These are phyloP conservation scores for Salix viminalis DNA, from an alignment of 345 rosid genomes.

Conservation along the genomic window DNA sequence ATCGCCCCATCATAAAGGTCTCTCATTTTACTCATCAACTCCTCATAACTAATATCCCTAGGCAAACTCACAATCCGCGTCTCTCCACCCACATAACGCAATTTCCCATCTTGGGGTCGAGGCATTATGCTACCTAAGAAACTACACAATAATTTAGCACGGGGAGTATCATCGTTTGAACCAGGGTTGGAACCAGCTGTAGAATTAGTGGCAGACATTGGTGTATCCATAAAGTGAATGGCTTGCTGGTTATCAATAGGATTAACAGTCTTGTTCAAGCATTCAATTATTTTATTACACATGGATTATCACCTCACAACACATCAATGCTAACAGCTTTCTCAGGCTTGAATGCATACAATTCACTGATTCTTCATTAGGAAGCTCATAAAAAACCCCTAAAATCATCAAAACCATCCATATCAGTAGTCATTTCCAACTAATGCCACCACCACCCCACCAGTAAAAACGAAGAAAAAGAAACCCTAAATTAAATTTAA, in stretches of 20 bases:
- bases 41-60: slow-evolving; percentile 65
- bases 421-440: neutral
- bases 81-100: slow-evolving; percentile 95
- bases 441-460: neutral
- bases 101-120: slow-evolving; percentile 90
- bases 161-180: slow-evolving; percentile 61
- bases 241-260: slow-evolving; percentile 22
- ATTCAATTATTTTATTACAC: slow-evolving; percentile 44
- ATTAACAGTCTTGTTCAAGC: slow-evolving; percentile 22
- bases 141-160: slow-evolving; percentile 84
- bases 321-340: slow-evolving; percentile 7
- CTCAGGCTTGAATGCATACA: slow-evolving; percentile 17
- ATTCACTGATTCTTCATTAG: slow-evolving; percentile 26
- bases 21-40: slow-evolving; percentile 76
- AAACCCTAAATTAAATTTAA: neutral
- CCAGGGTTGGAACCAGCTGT: slow-evolving; percentile 32
- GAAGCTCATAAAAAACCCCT: slow-evolving; percentile 6
- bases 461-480: neutral
- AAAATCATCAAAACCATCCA: slow-evolving; percentile 20
- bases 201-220: slow-evolving; percentile 34
- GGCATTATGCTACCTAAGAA: slow-evolving; percentile 90
- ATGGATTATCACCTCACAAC: slow-evolving; percentile 35
- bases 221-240: slow-evolving; percentile 48
- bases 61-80: slow-evolving; percentile 76
- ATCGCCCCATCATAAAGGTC: slow-evolving; percentile 78